Conservation (phyloP, 495 filamentous ascomycete species). For the Glonium stellatum region DNA sequence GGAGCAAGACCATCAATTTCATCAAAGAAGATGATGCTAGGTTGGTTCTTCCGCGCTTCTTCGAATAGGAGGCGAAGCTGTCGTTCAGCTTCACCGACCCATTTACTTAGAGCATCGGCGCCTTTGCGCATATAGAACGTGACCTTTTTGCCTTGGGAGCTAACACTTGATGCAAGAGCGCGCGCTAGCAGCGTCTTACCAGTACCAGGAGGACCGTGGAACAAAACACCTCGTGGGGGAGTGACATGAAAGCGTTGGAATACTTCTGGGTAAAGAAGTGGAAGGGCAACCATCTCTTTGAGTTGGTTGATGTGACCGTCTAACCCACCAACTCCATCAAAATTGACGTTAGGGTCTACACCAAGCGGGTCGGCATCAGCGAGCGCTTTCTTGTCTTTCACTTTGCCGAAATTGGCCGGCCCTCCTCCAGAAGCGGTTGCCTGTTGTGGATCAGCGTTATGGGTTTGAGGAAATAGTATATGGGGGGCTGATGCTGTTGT, state of each 20-base stretch:
- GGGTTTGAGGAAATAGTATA: slow-evolving; percentile 55
- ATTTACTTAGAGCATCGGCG: slow-evolving; percentile 93
- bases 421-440: slow-evolving; percentile 48
- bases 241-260: slow-evolving; percentile 86
- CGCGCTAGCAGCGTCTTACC: slow-evolving; percentile 94
- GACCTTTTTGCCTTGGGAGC: slow-evolving; percentile 77
- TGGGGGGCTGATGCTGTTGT: slow-evolving; percentile 53
- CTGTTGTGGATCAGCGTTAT: slow-evolving; percentile 58
- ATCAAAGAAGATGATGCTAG: slow-evolving; percentile 99
- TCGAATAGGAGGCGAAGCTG: slow-evolving; percentile 91
- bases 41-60: slow-evolving; percentile 88
- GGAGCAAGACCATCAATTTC: slow-evolving; percentile 95
- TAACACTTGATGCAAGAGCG: slow-evolving; percentile 77
- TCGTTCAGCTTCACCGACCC: slow-evolving; percentile 96
- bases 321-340: slow-evolving; percentile 84
- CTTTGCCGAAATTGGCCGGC: slow-evolving; percentile 78
- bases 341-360: slow-evolving; percentile 83
- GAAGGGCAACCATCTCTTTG: slow-evolving; percentile 96
- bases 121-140: slow-evolving; percentile 99
- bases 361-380: slow-evolving; percentile 93
- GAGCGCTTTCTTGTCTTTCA: slow-evolving; percentile 72
- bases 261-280: slow-evolving; percentile 90
- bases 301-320: slow-evolving; percentile 89
- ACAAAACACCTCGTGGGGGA: slow-evolving; percentile 87
- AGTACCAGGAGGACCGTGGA: slow-evolving; percentile 94